Base-by-base conservation (phyloP, 805 yeast genomes). In the Yarrowia sp. region DNA sequence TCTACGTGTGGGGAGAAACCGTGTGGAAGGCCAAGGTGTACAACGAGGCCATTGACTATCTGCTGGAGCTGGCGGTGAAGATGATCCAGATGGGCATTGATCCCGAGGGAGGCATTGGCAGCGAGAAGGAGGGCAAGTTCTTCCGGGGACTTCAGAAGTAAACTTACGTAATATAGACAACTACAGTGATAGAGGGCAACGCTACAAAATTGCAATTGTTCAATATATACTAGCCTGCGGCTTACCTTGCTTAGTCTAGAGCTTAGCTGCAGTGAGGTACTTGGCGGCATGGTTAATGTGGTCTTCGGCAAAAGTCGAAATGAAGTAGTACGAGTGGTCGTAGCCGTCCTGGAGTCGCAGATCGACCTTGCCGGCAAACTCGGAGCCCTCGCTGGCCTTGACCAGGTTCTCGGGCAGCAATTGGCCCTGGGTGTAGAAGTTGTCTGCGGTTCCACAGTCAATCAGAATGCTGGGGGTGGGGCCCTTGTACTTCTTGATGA, bases 1-100 rank as follows among this genome's bases (percentile, higher is more conserved):
- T 94, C 53, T 94, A 88, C 75, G 97, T 92, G n/a, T 94, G 98
- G 98, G 98, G 98, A 30, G 91, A 89, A 72, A 86, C 84, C 33
- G 90, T 91, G 13, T 90, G 96, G 90, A 92, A 93, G 78, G 97
- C 98, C 60, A 94, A 94, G 78, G 85, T 94, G 14, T 89, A 90
- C 76, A 92, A 92, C 75, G 98, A 94, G 78, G 96, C 97, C 17
- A 86, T 94, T 69, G 98, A 94, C 74, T 94, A 93, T 75, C 79
- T 94, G 70, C 80, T 94, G 73, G 97, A 91, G 70, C 77, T 93
- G 71, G 97, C 95, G 0, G 84, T 93, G 43, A 89, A 89, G 75
- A 90, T 92, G 97, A 84, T 85, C 71, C 85, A 84, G 72, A 76
- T 85, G 67, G 92, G 92, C 0, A 83, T 92, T 47, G 84, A 69